A percentile compares a stretch with the other conserved stretches of the same genome.
Conservation (phyloP, 164 flowering plant species). For the Annona cherimola region DNA sequence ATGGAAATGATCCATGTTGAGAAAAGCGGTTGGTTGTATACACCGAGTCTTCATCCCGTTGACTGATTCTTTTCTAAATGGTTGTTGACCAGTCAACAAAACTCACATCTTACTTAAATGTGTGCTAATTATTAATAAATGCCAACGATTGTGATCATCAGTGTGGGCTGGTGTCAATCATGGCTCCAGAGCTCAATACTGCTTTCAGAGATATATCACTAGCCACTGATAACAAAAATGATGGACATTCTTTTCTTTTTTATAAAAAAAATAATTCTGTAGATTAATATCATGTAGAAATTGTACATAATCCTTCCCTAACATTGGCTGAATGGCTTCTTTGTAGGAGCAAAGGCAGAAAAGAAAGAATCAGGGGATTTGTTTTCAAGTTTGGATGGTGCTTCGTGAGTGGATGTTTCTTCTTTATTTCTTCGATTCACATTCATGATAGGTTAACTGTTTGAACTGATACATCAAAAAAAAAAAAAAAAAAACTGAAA, state of each 20-base stretch:
- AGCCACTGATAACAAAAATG: not conserved
- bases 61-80: too few relatives aligned
- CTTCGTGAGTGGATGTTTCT: slow-evolving; percentile 64
- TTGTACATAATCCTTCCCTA: not conserved
- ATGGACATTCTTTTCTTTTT: not conserved
- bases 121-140: too few relatives aligned
- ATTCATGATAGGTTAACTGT: not conserved
- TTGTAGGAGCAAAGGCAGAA: slow-evolving; percentile 60
- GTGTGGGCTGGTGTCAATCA: too few relatives aligned
- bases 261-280: too few relatives aligned
- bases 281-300: not conserved
- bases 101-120: too few relatives aligned
- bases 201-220: too few relatives aligned
- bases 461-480: not conserved
- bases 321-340: not conserved
- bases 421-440: slow-evolving; percentile 3
- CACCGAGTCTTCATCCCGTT: too few relatives aligned
- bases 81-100: too few relatives aligned
- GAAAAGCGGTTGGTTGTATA: too few relatives aligned
- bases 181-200: too few relatives aligned
- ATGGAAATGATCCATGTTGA: too few relatives aligned
- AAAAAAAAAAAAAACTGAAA: not conserved
- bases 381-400: slow-evolving; percentile 54
- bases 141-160: too few relatives aligned
- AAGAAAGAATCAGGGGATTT: slow-evolving; percentile 67